Conservation (phyloP, 345 rosid genomes). For the Boechera stricta region DNA sequence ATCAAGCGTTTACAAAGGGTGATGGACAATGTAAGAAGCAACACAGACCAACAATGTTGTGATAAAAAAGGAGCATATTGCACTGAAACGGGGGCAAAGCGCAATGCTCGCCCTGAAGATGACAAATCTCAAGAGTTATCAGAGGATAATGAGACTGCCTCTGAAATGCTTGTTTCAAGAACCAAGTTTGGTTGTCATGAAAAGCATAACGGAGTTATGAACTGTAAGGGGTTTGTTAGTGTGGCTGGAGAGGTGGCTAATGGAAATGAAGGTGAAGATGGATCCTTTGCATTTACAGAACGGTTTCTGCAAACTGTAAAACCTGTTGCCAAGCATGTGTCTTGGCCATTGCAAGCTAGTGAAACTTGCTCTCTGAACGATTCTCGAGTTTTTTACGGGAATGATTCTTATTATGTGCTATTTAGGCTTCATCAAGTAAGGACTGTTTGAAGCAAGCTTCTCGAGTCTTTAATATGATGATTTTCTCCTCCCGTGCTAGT, state of each 20-base stretch:
- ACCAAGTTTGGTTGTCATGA: constrained; percentile 72
- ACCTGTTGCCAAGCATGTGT: constrained; percentile 85
- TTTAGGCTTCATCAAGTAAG: constrained; percentile 95
- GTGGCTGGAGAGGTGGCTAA: constrained; percentile 83
- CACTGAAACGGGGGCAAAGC: constrained; percentile 62
- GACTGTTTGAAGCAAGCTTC: constrained; percentile 23
- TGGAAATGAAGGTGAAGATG: constrained; percentile 79
- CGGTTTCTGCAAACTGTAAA: constrained; percentile 72
- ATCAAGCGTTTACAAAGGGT: constrained; percentile 53
- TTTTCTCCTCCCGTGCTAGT: constrained; percentile 4
- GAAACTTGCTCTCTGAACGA: constrained; percentile 60
- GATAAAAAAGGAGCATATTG: constrained; percentile 49
- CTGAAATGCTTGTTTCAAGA: constrained; percentile 74
- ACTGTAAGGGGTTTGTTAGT: constrained; percentile 64
- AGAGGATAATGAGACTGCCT: constrained; percentile 76
- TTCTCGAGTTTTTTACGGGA: constrained; percentile 82
- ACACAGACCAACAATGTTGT: constrained; percentile 54
- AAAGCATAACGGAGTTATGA: constrained; percentile 63
- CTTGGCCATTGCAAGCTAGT: constrained; percentile 54
- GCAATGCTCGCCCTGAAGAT: constrained; percentile 69
- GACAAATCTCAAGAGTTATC: constrained; percentile 73
- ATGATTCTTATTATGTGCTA: constrained; percentile 91
- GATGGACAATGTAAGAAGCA: constrained; percentile 56
- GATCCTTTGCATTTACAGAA: constrained; percentile 69
- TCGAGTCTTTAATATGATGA: constrained; percentile 14